Percentiles rank a stretch among this genome's conserved stretches.
Evolutionary conservation across 1,139 yeast genomes (phyloP).

Genomic region (Magnusiomyces tetraspermus): DNA sequence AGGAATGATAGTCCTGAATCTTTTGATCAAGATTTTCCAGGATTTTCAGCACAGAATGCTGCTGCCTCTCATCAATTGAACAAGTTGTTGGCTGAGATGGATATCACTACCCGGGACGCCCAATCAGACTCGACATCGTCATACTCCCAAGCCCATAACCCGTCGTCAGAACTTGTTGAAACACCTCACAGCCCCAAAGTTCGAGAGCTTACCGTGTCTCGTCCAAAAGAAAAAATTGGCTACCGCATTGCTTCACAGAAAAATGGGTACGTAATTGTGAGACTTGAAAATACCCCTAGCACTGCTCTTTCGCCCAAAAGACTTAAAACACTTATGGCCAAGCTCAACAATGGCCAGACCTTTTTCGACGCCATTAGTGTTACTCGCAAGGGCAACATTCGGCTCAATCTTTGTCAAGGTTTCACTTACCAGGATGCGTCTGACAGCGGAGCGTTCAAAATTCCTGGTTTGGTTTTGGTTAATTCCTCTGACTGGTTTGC

Average conservation of each 20-base stretch:
- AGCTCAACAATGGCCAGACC: too few species aligned
- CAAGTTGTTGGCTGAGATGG: neutral
- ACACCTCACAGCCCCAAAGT: too few species aligned
- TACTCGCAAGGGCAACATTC: neutral
- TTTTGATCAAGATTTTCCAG: neutral
- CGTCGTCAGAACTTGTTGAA: too few species aligned
- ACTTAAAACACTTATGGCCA: neutral
- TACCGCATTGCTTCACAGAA: too few species aligned
- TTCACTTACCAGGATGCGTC: neutral
- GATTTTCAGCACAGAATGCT: neutral
- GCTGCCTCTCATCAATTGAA: neutral
- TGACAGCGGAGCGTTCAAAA: neutral
- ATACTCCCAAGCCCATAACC: too few species aligned
- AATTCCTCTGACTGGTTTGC: constrained; percentile 1
- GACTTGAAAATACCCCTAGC: too few species aligned
- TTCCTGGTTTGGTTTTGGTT: neutral
- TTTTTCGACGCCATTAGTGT: neutral
- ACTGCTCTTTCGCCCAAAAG: too few species aligned
- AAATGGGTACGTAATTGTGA: too few species aligned
- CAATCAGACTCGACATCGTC: too few species aligned
- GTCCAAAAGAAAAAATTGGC: too few species aligned
- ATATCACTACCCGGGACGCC: too few species aligned
- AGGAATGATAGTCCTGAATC: neutral
- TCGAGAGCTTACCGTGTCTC: too few species aligned
- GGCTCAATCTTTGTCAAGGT: neutral